Evolutionary conservation across 2,329 filamentous ascomycete species (phyloP), one percentile per base, ranked within the genome.

Genomic region (Diaporthe ilicicola): DNA sequence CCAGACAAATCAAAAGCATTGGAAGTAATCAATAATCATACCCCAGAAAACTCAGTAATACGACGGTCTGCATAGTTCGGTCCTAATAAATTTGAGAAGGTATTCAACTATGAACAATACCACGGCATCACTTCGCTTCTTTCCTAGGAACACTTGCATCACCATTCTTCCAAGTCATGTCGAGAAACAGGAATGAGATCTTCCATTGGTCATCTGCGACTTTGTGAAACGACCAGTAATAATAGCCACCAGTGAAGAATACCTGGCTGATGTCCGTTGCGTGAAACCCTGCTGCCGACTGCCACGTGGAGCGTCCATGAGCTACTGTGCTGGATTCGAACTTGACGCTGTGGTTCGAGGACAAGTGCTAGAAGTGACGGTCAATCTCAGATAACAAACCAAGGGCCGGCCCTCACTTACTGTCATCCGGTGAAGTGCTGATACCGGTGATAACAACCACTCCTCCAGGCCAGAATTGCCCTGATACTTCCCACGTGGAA

Each of bases 151-250:
- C 17, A n/a, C n/a, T n/a, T n/a, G n/a, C n/a, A 1, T 29, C 8
- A 10, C n/a, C 59, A n/a, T 44, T 34, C 7, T 1, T 62, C 42
- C 59, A 62, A 19, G 27, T 48, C 42, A 62, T 48, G 42, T 62
- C 59, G 19, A 62, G 27, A 1, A 62, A 48, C 27, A 48, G 59
- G n/a, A 22, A 37, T 29, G 59, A 62, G 42, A 62, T 24, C 27
- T 34, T 62, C 59, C 59, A 48, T 37, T 62, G 24, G 19, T 48
- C 42, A 12, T 48, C 29, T 9, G 32, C 32, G 4, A 62, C 59
- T 29, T 48, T 62, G n/a, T 19, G 59, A 37, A 62, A 62, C 4
- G 42, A 34, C 59, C 59, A 62, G 42, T 48, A 62, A 34, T 62
- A 62, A 24, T 48, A 62, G 10, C 59, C 59, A 27, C 59, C 59